Percentiles rank a stretch among this genome's conserved stretches.
Conservation (phyloP, 179 eudicot genomes). For the Beta corolliflora region DNA sequence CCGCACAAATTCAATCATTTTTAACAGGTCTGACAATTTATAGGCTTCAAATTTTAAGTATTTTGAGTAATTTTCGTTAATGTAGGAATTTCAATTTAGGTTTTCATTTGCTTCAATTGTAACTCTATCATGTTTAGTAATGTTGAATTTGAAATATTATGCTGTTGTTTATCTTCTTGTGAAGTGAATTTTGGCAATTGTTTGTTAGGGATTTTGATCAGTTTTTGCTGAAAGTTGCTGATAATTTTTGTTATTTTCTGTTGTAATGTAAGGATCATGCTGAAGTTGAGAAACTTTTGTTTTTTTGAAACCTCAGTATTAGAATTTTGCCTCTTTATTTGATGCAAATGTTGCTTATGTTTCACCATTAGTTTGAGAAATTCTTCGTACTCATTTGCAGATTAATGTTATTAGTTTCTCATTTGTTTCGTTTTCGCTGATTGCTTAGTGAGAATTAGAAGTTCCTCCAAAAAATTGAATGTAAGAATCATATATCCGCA, state of each 20-base stretch:
- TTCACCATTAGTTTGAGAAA: not conserved
- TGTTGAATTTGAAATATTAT: constrained; percentile 1
- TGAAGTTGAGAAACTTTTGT: constrained; percentile 13
- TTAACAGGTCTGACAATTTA: constrained; percentile 10
- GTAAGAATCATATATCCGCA: not conserved
- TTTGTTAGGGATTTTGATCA: constrained; percentile 17
- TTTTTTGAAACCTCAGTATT: not conserved
- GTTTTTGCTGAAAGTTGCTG: not conserved
- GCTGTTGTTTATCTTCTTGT: not conserved
- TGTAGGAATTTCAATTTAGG: not conserved
- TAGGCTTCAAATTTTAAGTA: not conserved
- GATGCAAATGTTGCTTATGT: not conserved
- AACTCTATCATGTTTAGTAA: not conserved
- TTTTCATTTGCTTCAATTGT: not conserved
- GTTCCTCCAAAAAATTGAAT: not conserved
- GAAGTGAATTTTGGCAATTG: not conserved
- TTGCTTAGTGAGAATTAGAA: not conserved
- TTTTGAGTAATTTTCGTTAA: not conserved
- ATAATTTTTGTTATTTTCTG: not conserved
- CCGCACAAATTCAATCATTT: constrained; percentile 6
- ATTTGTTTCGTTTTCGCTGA: not conserved
- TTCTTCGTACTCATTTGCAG: constrained; percentile 13
- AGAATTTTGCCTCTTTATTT: not conserved
- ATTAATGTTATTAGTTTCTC: not conserved
- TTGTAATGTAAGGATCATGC: constrained; percentile 7